Base-by-base conservation (phyloP, 805 yeast genomes). In the Suhomyces pyralidae region DNA sequence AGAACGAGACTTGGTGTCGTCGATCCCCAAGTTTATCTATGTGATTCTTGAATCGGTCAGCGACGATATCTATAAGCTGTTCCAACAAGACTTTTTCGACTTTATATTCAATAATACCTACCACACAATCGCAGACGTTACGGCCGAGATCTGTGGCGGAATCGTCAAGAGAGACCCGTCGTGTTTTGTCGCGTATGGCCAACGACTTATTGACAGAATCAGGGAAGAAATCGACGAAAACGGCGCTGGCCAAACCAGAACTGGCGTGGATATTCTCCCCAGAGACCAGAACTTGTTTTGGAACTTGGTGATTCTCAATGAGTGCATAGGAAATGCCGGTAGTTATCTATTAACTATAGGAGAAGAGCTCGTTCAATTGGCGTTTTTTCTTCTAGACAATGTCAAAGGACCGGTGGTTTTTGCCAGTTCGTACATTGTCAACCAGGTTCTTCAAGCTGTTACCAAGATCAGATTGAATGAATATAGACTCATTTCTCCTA, bases 271-370 rank as follows among this genome's bases (percentile, higher is more conserved):
- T 28, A 76, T 87, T 24, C 76, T 84, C 25, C 88, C 88, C n/a
- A 78, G 91, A 42, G 98, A 94, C 67, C 86, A 85, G 28, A 81
- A 85, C 17, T 69, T 94, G 7, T 82, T 83, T 28, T 83, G 96
- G 82, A 81, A 85, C 61, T 65, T 89, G 30, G 79, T 85, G 3
- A 80, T 90, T 2, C 67, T 92, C 43, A 83, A 85, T 62, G 92
- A 90, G 63, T 74, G 85, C 24, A 66, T 88, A 40, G 83, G 90
- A 22, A 86, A 86, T 52, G 85, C 93, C 1, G 84, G 84, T n/a
- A 69, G 66, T 0, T 64, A 73, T 3, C 62, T 86, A 1, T 61
- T 86, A 8, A 63, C 70, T 0, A 70, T 77, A 54, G 68, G 74
- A 5, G 66, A 68, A 0, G 81, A 83, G 28, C 61, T 90, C 5